A percentile compares a stretch with the other conserved stretches of the same genome.
Evolutionary conservation across 1,284 basidiomycete genomes (phyloP).

Genomic region (Apiotrichum montevideense): DNA sequence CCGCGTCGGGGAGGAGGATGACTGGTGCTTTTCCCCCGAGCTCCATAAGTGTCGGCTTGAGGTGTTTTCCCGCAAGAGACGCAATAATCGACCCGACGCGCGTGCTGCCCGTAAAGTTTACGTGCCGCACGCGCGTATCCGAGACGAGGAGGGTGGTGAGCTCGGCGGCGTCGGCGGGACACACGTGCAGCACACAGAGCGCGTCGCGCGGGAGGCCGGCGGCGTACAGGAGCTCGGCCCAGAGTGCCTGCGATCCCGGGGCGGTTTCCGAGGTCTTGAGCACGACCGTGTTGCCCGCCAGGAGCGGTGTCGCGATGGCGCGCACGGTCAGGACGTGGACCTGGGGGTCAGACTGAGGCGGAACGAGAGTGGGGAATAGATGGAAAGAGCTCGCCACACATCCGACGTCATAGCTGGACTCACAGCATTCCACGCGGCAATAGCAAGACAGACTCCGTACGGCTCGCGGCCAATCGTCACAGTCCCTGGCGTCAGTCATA

Average conservation of each 20-base stretch:
- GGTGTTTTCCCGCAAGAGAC: conserved; percentile 41
- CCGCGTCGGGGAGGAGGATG: conserved; percentile 57
- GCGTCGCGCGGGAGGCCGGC: conserved; percentile 60
- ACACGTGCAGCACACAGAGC: conserved; percentile 55
- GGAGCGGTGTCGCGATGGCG: conserved; percentile 54
- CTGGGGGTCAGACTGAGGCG: neutral
- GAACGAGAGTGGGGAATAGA: no score
- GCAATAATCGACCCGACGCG: conserved; percentile 44
- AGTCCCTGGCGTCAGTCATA: neutral
- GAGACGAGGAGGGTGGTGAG: conserved; percentile 54
- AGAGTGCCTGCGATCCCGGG: conserved; percentile 53
- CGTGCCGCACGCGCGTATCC: conserved; percentile 50
- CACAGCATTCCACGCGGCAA: conserved; percentile 28
- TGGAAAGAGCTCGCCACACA: neutral
- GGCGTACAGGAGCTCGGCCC: conserved; percentile 48
- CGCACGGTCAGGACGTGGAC: conserved; percentile 33
- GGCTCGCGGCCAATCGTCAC: conserved; percentile 17
- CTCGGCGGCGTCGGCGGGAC: conserved; percentile 49
- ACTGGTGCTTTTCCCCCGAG: conserved; percentile 50
- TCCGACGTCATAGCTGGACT: neutral
- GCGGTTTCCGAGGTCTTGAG: conserved; percentile 58
- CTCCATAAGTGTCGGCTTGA: conserved; percentile 47
- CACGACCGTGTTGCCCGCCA: conserved; percentile 61
- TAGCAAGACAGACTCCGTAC: conserved; percentile 24
- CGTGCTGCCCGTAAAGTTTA: conserved; percentile 51